Evolutionary conservation across 78 protist species (phyloP), one percentile per base, ranked within the genome.

Genomic region (Acrasis kona): DNA sequence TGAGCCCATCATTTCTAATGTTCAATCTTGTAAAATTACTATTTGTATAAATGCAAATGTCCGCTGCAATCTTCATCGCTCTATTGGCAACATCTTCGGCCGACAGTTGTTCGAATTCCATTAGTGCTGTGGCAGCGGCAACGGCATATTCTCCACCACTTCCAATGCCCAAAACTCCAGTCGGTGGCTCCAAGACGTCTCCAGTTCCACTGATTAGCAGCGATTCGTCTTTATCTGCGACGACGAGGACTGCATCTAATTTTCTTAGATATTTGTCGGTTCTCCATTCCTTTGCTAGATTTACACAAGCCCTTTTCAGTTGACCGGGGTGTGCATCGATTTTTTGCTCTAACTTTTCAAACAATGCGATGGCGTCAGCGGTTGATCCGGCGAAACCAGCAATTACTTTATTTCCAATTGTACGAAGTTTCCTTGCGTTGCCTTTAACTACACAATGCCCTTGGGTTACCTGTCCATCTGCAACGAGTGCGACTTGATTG

Each of bases 201-300:
- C 93, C 93, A 30, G 71, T 79, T 29, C 93, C 93, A 38, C 78
- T 84, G 50, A 89, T 72, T 57, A 36, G 75, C 34, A 87, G 70
- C 0, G 87, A 58, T 0, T 70, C 79, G 37, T 39, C 68, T 29
- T 82, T 68, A 73, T 89, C 89, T 10, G 73, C 80, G 0, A 89
- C 93, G 50, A 87, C 81, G 42, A 89, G 36, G 31, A 66, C n/a
- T 39, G 91, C 91, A 34, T 89, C 88, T 0, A 89, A 84, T 28
- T 66, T 40, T 10, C 93, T 65, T 50, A 87, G 72, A 76, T 36
- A 80, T 81, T 89, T 89, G 82, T 89, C 93, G 28, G 83, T 85
- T 9, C 93, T 41, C 93, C 93, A 89, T 40, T 79, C 85, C 81
- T 89, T 84, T 3, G 90, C 89, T n/a, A 89, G 66, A 40, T 87